A percentile compares a stretch with the other conserved stretches of the same genome.
Conservation (phyloP, 805 yeast species). For the Citeromyces nyonsensis region DNA sequence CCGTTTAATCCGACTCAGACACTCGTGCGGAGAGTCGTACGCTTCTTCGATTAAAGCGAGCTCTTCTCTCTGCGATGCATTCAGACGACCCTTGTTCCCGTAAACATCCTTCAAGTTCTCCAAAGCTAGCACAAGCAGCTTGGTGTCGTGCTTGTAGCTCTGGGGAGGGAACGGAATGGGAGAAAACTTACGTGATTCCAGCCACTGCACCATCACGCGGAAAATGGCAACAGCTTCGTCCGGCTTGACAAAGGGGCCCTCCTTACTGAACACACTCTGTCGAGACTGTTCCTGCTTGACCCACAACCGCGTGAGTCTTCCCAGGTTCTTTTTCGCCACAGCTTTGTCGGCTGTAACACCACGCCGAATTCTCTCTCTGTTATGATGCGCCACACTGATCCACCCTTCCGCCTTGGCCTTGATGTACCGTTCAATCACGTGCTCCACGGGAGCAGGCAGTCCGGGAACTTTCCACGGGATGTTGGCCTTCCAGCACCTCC, state of each 20-base stretch:
- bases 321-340: conserved; percentile 84
- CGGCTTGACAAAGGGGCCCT: conserved; percentile 79
- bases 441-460: conserved; percentile 78
- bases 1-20: conserved; percentile 70
- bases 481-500: conserved; percentile 99
- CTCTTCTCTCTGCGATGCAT: conserved; percentile 83
- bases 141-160: conserved; percentile 86
- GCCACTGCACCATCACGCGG: conserved; percentile 82
- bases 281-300: conserved; percentile 83
- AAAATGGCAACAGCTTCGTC: conserved; percentile 81
- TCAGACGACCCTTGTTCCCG: conserved; percentile 60
- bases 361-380: conserved; percentile 72
- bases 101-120: conserved; percentile 78
- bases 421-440: conserved; percentile 76
- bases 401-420: conserved; percentile 96
- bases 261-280: conserved; percentile 62
- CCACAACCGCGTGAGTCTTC: conserved; percentile 87
- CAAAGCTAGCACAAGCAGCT: conserved; percentile 73
- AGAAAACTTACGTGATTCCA: conserved; percentile 66
- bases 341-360: conserved; percentile 95
- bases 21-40: conserved; percentile 92
- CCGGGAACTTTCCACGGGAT: conserved; percentile 98
- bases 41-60: conserved; percentile 90
- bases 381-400: conserved; percentile 86
- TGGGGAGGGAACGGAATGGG: conserved; percentile 92